A percentile compares a stretch with the other conserved stretches of the same genome.
These are phyloP conservation scores for Neofusicoccum ribis DNA, from an alignment of 2,329 filamentous ascomycete species.

Conservation along the genomic window DNA sequence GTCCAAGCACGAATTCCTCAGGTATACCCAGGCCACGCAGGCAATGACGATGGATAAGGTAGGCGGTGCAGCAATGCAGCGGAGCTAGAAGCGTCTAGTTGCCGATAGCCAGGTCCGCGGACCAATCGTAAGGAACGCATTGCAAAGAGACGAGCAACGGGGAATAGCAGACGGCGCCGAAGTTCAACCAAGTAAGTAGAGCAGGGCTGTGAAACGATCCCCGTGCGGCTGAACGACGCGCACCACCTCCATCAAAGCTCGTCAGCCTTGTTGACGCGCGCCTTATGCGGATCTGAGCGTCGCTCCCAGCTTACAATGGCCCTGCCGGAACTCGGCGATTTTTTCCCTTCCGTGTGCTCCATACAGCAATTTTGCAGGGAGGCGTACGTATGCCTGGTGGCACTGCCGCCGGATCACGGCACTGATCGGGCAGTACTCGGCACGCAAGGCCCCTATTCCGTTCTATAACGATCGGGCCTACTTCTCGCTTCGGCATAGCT, in stretches of 20 bases:
- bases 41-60: not conserved
- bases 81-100: not conserved
- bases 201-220: not conserved
- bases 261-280: not conserved
- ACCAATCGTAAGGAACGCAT: not conserved
- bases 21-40: not conserved
- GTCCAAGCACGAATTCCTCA: too few species aligned
- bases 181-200: not conserved
- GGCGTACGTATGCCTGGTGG: not conserved
- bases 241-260: not conserved
- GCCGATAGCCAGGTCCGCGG: not conserved
- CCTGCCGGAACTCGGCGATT: not conserved
- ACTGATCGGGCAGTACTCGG: not conserved
- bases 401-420: not conserved
- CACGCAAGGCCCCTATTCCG: not conserved
- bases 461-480: not conserved
- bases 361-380: not conserved
- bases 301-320: not conserved
- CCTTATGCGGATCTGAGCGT: not conserved
- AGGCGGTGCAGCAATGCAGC: not conserved
- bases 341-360: not conserved
- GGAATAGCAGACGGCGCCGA: not conserved
- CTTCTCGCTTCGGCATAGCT: not conserved
- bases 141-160: not conserved
- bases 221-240: not conserved